A percentile compares a stretch with the other conserved stretches of the same genome.
Evolutionary conservation across 2,329 filamentous ascomycete genomes (phyloP).

Genomic region (Zasmidium angulare): DNA sequence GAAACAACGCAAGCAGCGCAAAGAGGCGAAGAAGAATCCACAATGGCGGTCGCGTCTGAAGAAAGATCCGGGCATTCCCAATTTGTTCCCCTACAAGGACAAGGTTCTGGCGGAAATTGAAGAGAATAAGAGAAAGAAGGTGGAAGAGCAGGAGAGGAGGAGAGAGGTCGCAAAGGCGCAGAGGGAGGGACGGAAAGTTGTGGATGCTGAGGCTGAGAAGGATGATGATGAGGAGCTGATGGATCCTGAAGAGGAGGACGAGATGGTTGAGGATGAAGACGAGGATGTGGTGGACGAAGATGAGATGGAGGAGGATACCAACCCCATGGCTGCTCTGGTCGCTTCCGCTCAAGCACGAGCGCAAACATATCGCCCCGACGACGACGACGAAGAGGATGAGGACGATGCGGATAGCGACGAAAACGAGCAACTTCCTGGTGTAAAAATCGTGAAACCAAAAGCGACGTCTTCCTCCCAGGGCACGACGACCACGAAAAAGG

Average conservation of each 20-base stretch:
- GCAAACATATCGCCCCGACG: constrained; percentile 62
- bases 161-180: constrained; percentile 65
- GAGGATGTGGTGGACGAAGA: constrained; percentile 56
- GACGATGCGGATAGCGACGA: constrained; percentile 47
- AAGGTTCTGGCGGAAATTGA: constrained; percentile 93
- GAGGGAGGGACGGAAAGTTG: constrained; percentile 36
- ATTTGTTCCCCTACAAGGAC: constrained; percentile 97
- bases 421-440: constrained; percentile 14
- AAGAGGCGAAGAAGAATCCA: constrained; percentile 91
- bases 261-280: constrained; percentile 43
- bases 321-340: constrained; percentile 89
- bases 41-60: constrained; percentile 94
- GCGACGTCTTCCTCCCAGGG: too few relatives aligned
- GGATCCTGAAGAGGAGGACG: constrained; percentile 34
- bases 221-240: constrained; percentile 52
- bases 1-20: constrained; percentile 88
- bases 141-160: constrained; percentile 71
- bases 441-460: too few relatives aligned
- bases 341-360: constrained; percentile 80
- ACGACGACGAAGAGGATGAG: constrained; percentile 61
- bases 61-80: constrained; percentile 97
- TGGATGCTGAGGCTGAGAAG: constrained; percentile 43
- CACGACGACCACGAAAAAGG: constrained; percentile 63
- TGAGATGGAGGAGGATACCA: constrained; percentile 62
- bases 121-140: constrained; percentile 76